Evolutionary conservation across 176 grass and related monocot genomes (phyloP).

Genomic region (Aegilops bicornis): DNA sequence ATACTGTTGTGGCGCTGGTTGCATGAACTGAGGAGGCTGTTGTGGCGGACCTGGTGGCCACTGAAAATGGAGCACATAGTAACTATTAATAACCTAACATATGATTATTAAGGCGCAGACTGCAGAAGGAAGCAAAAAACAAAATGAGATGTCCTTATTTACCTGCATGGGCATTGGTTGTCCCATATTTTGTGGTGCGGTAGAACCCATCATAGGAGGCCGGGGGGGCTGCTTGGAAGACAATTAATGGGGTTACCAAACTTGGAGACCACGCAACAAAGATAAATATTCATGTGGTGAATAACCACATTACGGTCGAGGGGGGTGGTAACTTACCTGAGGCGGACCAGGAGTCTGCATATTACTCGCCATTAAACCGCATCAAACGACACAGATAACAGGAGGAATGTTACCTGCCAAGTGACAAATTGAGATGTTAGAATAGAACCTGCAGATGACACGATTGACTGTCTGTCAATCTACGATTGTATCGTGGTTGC

Average conservation of each 20-base stretch:
- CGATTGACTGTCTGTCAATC: neutral
- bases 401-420: neutral
- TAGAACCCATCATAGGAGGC: conserved; percentile 62
- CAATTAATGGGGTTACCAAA: conserved; percentile 13
- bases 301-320: neutral
- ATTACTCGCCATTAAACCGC: conserved; percentile 60
- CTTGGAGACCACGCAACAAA: neutral
- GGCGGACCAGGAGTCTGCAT: conserved; percentile 55
- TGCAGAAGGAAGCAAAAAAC: conserved; percentile 30
- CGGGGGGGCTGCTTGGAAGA: conserved; percentile 57
- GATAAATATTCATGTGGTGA: neutral
- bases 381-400: conserved; percentile 34
- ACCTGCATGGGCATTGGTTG: conserved; percentile 92
- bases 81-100: conserved; percentile 20
- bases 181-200: conserved; percentile 69
- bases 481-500: neutral
- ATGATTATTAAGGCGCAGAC: neutral
- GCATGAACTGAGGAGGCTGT: conserved; percentile 61
- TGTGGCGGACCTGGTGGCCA: conserved; percentile 61
- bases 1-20: conserved; percentile 48
- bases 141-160: neutral
- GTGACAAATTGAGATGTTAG: conserved; percentile 12
- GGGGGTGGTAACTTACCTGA: conserved; percentile 39
- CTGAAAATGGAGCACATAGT: conserved; percentile 40
- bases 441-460: neutral